phyloP scores from a whole-genome alignment of 169 alveolate genomes.

The Plasmodium blacklocki region DNA sequence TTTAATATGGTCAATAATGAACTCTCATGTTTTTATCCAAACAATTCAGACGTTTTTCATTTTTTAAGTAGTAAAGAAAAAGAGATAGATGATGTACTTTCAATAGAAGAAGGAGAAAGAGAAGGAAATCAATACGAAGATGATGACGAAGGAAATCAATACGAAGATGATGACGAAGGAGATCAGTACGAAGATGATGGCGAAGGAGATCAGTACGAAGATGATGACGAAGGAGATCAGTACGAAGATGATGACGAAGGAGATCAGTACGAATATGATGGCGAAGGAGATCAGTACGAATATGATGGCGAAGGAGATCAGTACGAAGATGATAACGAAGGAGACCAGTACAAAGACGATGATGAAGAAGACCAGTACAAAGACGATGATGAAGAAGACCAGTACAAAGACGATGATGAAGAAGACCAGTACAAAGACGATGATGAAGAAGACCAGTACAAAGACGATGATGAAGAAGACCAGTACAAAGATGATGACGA shows the following conservation, averaged over 20 bases:
- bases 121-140: neutral
- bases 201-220: neutral
- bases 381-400: neutral
- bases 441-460: neutral
- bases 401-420: neutral
- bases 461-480: neutral
- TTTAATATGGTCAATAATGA: conserved; percentile 29
- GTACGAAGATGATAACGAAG: neutral
- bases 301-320: neutral
- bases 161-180: neutral
- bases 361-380: too few species aligned
- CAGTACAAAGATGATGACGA: neutral
- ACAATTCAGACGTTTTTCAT: conserved; percentile 19
- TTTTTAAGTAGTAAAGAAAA: conserved; percentile 12
- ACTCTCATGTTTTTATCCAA: conserved; percentile 16
- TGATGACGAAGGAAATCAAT: neutral
- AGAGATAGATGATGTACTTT: neutral
- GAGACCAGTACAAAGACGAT: neutral
- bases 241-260: too few species aligned
- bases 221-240: too few species aligned
- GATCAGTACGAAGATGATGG: neutral
- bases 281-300: neutral
- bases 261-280: too few species aligned
- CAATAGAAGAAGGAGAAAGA: neutral
- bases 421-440: neutral